Evolutionary conservation across 2,329 filamentous ascomycete genomes (phyloP).

Genomic region (Tothia fuscella): DNA sequence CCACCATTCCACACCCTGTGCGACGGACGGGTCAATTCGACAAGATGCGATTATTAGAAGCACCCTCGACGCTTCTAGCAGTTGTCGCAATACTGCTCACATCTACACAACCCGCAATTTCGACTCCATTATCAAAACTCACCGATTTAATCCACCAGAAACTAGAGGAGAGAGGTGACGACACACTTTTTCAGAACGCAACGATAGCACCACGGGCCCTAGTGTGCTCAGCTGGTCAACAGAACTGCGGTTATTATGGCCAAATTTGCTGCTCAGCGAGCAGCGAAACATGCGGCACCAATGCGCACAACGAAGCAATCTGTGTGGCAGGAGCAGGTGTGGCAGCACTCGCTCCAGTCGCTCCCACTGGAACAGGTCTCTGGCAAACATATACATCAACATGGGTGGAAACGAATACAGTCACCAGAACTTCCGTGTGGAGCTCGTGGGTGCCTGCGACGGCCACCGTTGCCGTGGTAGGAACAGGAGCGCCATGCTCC

Average conservation of each 20-base stretch:
- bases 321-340: constrained; percentile 17
- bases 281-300: constrained; percentile 20
- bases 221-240: not conserved
- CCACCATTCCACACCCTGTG: no score
- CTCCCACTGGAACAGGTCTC: constrained; percentile 17
- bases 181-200: not conserved
- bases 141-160: constrained; percentile 1
- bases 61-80: not conserved
- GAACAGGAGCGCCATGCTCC: constrained; percentile 18
- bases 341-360: constrained; percentile 14
- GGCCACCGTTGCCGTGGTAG: constrained; percentile 16
- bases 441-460: constrained; percentile 31
- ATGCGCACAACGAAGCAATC: constrained; percentile 23
- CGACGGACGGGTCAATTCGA: no score
- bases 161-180: not conserved
- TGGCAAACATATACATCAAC: constrained; percentile 48
- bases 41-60: constrained; percentile 6
- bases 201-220: constrained; percentile 2
- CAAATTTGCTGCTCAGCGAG: constrained; percentile 24
- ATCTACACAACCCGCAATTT: not conserved
- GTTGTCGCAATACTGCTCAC: constrained; percentile 1
- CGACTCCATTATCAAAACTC: constrained; percentile 4
- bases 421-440: constrained; percentile 42
- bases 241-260: constrained; percentile 22
- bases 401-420: constrained; percentile 41